phyloP scores from a whole-genome alignment of 2,329 filamentous ascomycete genomes.

The Claviceps purpurea region DNA sequence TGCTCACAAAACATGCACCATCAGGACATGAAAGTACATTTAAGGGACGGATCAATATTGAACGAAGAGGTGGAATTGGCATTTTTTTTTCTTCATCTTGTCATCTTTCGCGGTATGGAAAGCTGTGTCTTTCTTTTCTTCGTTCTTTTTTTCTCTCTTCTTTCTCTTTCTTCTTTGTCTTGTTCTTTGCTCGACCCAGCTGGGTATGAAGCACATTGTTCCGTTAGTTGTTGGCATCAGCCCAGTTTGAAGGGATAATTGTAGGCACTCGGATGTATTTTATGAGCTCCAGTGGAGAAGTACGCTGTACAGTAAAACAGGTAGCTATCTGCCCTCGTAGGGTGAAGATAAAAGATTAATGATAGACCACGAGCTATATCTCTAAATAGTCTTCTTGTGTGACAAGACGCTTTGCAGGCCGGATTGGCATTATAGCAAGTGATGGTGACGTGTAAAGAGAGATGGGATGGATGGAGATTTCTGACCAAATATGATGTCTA shows the following conservation, averaged over 20 bases:
- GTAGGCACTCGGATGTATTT: slow-evolving; percentile 2
- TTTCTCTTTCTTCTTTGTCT: background rate
- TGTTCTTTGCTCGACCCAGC: slow-evolving; percentile 2
- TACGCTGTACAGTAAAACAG: slow-evolving; percentile 5
- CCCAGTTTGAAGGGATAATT: background rate
- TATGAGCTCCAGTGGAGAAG: slow-evolving; percentile 6
- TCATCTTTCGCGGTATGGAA: slow-evolving; percentile 1
- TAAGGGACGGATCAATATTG: slow-evolving; percentile 2
- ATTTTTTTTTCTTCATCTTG: slow-evolving; percentile 1
- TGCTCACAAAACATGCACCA: background rate
- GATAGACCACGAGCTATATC: slow-evolving; percentile 7
- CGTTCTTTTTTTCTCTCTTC: background rate
- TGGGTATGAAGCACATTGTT: background rate
- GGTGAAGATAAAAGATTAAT: slow-evolving; percentile 6
- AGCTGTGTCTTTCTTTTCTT: background rate
- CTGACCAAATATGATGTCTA: background rate
- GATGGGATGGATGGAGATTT: background rate
- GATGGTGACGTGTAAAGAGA: background rate
- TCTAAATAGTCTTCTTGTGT: background rate
- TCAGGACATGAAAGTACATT: slow-evolving; percentile 1
- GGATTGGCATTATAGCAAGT: background rate
- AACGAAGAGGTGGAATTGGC: background rate
- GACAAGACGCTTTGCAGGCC: background rate
- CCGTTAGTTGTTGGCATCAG: background rate
- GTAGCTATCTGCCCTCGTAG: slow-evolving; percentile 6